Conservation (phyloP, 2,329 filamentous ascomycete species). For the Pseudocercospora fijiensis region DNA sequence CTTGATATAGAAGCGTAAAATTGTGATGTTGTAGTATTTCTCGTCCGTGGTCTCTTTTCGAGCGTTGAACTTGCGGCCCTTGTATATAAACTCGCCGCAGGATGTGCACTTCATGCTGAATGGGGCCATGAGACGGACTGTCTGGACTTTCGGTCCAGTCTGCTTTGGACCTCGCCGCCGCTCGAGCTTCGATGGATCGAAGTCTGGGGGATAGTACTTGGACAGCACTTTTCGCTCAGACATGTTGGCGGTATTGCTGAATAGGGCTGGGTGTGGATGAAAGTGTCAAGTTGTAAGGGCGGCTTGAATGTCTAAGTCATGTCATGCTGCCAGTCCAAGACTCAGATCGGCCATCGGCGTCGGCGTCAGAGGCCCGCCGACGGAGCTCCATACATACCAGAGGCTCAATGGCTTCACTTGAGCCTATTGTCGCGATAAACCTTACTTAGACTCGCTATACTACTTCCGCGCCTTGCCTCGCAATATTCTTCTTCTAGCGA, state of each 20-base stretch:
- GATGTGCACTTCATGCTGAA: conserved; percentile 74
- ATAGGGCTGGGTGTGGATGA: neutral
- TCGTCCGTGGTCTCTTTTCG: conserved; percentile 90
- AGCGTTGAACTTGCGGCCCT: conserved; percentile 92
- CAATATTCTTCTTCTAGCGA: no score
- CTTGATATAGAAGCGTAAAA: conserved; percentile 78
- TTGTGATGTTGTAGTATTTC: conserved; percentile 82
- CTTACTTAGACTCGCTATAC: no score
- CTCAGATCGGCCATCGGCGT: neutral
- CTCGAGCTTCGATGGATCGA: conserved; percentile 80
- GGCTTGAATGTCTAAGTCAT: neutral
- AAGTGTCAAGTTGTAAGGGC: neutral
- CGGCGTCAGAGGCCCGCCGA: neutral
- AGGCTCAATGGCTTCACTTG: no score
- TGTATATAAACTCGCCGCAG: conserved; percentile 82
- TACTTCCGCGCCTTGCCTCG: no score
- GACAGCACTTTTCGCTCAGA: conserved; percentile 80
- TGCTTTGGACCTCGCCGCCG: conserved; percentile 65
- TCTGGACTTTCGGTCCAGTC: conserved; percentile 76
- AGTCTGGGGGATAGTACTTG: conserved; percentile 72
- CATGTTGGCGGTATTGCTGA: conserved; percentile 52
- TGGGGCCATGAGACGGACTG: conserved; percentile 86
- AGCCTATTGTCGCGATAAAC: no score
- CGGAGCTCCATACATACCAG: no score
- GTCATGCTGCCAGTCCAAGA: neutral